Evolutionary conservation across 2,329 filamentous ascomycete species (phyloP).

Genomic region (Cladosporium velox): DNA sequence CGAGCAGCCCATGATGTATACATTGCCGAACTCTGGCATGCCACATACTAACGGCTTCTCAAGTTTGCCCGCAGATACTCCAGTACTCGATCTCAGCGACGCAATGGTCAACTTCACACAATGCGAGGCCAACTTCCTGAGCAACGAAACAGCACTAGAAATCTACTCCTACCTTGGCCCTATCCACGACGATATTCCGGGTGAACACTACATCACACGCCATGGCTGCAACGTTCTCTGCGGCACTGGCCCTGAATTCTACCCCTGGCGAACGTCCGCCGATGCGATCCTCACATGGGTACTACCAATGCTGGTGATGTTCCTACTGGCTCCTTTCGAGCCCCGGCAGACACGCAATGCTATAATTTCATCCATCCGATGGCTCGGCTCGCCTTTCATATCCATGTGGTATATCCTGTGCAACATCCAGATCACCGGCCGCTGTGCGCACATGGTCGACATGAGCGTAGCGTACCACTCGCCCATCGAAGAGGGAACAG

Average conservation of each 20-base stretch:
- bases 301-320: neutral
- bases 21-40: neutral
- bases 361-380: neutral
- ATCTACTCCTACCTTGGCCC: neutral
- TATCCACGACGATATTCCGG: neutral
- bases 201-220: neutral
- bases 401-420: neutral
- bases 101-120: conserved; percentile 1
- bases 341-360: neutral
- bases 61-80: neutral
- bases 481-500: neutral
- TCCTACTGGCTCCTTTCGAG: neutral
- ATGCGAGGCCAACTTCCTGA: neutral
- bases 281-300: neutral
- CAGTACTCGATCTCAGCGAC: neutral
- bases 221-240: neutral
- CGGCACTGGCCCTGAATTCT: neutral
- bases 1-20: neutral
- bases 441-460: neutral
- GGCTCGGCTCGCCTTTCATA: neutral
- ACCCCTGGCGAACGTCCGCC: neutral
- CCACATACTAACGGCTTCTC: neutral
- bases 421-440: neutral
- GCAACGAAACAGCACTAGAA: neutral
- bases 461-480: neutral